These are phyloP conservation scores for Pedinophyceae sp. DNA, from an alignment of 139 green algal species.

Conservation along the genomic window DNA sequence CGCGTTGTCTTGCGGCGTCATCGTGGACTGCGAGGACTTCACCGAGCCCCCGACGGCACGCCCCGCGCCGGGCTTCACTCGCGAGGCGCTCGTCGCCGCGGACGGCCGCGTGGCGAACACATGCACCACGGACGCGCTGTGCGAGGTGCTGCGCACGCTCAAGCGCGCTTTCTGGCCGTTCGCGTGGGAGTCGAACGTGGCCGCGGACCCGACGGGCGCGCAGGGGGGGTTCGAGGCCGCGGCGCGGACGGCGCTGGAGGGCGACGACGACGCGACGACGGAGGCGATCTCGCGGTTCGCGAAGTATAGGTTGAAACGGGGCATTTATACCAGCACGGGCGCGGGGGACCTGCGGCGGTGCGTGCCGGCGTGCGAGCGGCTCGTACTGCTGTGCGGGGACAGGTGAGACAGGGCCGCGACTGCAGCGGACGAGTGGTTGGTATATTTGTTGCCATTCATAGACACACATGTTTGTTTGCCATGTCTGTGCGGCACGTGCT, in stretches of 20 bases:
- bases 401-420: slow-evolving; percentile 17
- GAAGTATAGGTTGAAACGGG: slow-evolving; percentile 47
- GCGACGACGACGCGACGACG: slow-evolving; percentile 21
- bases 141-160: slow-evolving; percentile 54
- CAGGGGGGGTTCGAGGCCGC: slow-evolving; percentile 14
- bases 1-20: slow-evolving; percentile 28
- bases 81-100: slow-evolving; percentile 5
- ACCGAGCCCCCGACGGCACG: background rate
- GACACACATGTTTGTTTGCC: no score
- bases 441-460: no score
- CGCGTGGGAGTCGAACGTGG: slow-evolving; percentile 34
- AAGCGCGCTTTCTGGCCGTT: slow-evolving; percentile 76
- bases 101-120: slow-evolving; percentile 30
- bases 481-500: no score
- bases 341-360: slow-evolving; percentile 49
- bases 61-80: slow-evolving; percentile 11
- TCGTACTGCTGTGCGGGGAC: slow-evolving; percentile 42
- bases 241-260: slow-evolving; percentile 23
- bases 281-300: slow-evolving; percentile 36
- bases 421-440: no score
- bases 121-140: slow-evolving; percentile 32
- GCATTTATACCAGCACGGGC: slow-evolving; percentile 59
- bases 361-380: slow-evolving; percentile 37
- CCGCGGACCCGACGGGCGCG: background rate
- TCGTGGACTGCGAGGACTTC: slow-evolving; percentile 22